Evolutionary conservation across 2,329 filamentous ascomycete species (phyloP), one percentile per base, ranked within the genome.

Genomic region (Fusarium verrucosum): DNA sequence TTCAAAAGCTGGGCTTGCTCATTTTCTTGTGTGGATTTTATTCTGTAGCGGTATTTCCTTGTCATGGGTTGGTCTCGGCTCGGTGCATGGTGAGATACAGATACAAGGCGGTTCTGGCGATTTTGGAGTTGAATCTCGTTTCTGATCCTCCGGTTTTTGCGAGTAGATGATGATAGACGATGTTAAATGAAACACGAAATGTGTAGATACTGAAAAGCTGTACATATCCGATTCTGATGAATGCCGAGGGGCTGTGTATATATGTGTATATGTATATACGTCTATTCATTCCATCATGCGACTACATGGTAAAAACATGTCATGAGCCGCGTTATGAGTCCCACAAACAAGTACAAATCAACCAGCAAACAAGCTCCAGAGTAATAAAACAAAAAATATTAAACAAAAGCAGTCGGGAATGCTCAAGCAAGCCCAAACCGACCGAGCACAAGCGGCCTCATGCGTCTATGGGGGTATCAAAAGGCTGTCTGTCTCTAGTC

Each of bases 381-480:
- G 57, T 23, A 51, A 5, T 22, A 40, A 57, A 44, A 50, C 17
- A 26, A 64, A 38, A 55, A 68, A 51, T 50, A 64, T 41, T 60
- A 65, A 60, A 44, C 36, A 65, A 68, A 58, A 56, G 58, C 66
- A 69, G 17, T 50, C 14, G 50, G 38, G 51, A 47, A 53, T 17
- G 63, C 66, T 61, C 64, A 42, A 41, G 57, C 61, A n/a, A n/a
- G n/a, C 55, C 58, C 37, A 45, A 62, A 50, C 38, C n/a, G n/a
- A n/a, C n/a, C n/a, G 51, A 66, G 66, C 52, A 57, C 42, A 57
- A 67, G 67, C 66, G 38, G 70, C 72, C 73, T 45, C 71, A 77
- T 58, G 69, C 77, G 46, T 76, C 75, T 72, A 72, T 72, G 65
- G 70, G 70, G 70, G 70, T 72, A 71, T 72, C 69, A 72, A 72